Base-by-base conservation (phyloP, 768 basidiomycete genomes). In the Leccinum sublutescens region DNA sequence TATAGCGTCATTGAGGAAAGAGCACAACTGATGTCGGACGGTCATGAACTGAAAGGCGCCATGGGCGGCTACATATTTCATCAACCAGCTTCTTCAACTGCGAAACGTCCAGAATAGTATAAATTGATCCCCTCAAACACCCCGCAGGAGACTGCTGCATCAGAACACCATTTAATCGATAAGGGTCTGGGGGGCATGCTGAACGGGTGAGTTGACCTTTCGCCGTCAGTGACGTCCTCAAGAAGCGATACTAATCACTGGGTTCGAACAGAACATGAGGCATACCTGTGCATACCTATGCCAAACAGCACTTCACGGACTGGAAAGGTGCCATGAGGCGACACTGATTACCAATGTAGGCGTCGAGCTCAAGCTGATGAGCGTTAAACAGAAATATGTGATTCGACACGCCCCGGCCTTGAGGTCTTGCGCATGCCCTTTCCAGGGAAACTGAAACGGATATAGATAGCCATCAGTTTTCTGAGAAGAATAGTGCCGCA, bases 21-120 rank as follows among this genome's bases (percentile, higher is more conserved):
- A 40, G 40, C 27, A n/a, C 17, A 29, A 52, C 3, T n/a, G 3
- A 23, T 38, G 40, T 9, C 11, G 11, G n/a, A 14, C 29, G 50
- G 25, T 48, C 7, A 21, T 33, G 54, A 33, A 29, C 45, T 43
- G 47, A 53, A 23, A 50, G 31, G 50, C 57, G 53, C 23, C n/a
- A 36, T 59, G 60, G 55, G 68, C 68, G 69, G 58, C 62, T 68
- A 57, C 45, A 49, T 23, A 38, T 45, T 47, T 56, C 23, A 36
- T 15, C 40, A 54, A 19, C 12, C 40, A 52, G 57, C 51, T 36
- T 15, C 40, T 43, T 48, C 29, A 45, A 23, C 34, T n/a, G 12
- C 33, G 23, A 34, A 12, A 36, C 31, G 12, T 40, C 60, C 58
- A 12, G 27, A 56, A 63, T 57, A 50, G 61, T 50, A 49, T 19